These are phyloP conservation scores for Nannizzia gypsea DNA, from an alignment of 2,329 filamentous ascomycete genomes.

Conservation along the genomic window DNA sequence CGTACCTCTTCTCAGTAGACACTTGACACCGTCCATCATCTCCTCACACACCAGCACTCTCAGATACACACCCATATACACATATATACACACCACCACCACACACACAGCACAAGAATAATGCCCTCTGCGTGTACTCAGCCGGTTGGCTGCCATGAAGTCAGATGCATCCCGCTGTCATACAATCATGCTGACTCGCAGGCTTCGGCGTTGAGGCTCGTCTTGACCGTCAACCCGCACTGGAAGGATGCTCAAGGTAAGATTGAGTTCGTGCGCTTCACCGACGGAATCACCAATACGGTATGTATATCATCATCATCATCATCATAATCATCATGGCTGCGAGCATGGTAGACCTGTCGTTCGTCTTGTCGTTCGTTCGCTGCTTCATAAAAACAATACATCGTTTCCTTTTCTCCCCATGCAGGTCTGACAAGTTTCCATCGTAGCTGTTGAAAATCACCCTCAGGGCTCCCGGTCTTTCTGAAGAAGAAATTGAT, in stretches of 20 bases:
- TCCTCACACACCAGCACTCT: background rate
- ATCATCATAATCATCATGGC: too few species aligned
- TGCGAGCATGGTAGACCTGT: background rate
- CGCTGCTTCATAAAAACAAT: background rate
- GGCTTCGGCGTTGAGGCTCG: conserved; percentile 64
- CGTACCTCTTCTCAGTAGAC: background rate
- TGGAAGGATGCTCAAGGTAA: conserved; percentile 65
- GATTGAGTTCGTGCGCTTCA: conserved; percentile 81
- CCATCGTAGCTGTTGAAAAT: conserved; percentile 39
- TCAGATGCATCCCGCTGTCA: conserved; percentile 54
- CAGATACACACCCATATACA: background rate
- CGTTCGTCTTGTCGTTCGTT: background rate
- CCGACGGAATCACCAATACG: conserved; percentile 96
- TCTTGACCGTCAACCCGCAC: conserved; percentile 67
- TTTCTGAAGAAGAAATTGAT: conserved; percentile 67
- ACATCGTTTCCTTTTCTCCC: background rate
- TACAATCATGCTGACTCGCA: conserved; percentile 71
- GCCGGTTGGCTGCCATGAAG: conserved; percentile 10
- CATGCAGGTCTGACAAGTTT: conserved; percentile 3
- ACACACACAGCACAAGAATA: background rate
- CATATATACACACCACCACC: background rate
- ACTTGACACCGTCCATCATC: background rate
- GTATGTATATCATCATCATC: conserved; percentile 40
- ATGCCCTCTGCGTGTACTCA: conserved; percentile 6
- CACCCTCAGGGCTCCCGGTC: conserved; percentile 44